Conservation (phyloP, 768 basidiomycete species). For the Phylloporus arenicola region DNA sequence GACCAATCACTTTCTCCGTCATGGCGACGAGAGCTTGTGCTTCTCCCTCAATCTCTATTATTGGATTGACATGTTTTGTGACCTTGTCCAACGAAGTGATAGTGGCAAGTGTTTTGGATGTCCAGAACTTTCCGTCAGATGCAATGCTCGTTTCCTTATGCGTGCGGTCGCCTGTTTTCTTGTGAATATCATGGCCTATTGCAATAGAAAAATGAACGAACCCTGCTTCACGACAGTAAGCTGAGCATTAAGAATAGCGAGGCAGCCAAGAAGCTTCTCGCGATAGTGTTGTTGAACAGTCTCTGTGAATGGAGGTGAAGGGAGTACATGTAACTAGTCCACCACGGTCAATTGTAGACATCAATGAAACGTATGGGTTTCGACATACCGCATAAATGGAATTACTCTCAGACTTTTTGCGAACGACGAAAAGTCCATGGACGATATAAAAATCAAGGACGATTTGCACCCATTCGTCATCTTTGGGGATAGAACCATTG, state of each 20-base stretch:
- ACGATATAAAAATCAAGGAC: constrained; percentile 79
- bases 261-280: constrained; percentile 60
- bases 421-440: constrained; percentile 74
- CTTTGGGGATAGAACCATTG: constrained; percentile 74
- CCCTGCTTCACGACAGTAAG: constrained; percentile 48
- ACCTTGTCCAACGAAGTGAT: constrained; percentile 58
- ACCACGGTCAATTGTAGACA: neutral
- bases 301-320: constrained; percentile 70
- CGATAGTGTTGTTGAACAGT: constrained; percentile 62
- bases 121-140: constrained; percentile 76
- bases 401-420: constrained; percentile 69
- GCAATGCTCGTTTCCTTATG: constrained; percentile 56
- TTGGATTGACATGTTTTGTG: constrained; percentile 55
- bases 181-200: constrained; percentile 2
- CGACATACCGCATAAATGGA: constrained; percentile 52
- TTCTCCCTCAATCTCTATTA: constrained; percentile 53
- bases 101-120: constrained; percentile 55
- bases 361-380: neutral
- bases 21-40: constrained; percentile 41
- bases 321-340: constrained; percentile 47
- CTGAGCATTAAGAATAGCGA: constrained; percentile 69
- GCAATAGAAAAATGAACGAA: constrained; percentile 20
- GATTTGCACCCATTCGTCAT: constrained; percentile 68
- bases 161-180: constrained; percentile 38
- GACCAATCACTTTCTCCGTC: constrained; percentile 38